phyloP scores from a whole-genome alignment of 2,329 filamentous ascomycete genomes.

The Trichoderma sp. region DNA sequence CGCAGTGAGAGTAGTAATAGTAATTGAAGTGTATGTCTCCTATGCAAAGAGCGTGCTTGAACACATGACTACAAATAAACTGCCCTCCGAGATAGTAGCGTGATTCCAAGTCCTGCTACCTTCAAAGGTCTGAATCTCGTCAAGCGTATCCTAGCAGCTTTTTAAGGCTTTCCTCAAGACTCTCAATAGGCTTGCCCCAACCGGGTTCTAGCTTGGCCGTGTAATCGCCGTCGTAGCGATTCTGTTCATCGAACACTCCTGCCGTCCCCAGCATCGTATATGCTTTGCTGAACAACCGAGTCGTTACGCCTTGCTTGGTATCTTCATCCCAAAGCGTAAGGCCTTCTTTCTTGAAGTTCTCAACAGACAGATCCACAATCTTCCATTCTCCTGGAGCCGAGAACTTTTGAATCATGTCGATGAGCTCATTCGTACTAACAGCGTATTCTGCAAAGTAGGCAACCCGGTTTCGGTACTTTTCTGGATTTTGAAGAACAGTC shows the following conservation, averaged over 20 bases:
- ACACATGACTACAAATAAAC: not conserved
- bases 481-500: conserved; percentile 1
- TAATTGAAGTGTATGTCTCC: too few species aligned
- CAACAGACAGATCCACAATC: not conserved
- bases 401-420: not conserved
- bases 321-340: conserved; percentile 20
- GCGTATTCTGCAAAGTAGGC: conserved; percentile 23
- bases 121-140: not conserved
- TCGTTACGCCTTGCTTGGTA: conserved; percentile 13
- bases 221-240: conserved; percentile 30
- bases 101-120: not conserved
- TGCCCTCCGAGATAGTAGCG: not conserved
- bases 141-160: conserved; percentile 9
- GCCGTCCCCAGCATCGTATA: conserved; percentile 29
- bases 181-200: conserved; percentile 11
- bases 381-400: conserved; percentile 6
- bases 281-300: conserved; percentile 26
- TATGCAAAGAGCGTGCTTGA: not conserved
- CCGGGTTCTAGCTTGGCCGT: conserved; percentile 24
- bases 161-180: not conserved
- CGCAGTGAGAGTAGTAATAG: not conserved
- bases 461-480: conserved; percentile 13
- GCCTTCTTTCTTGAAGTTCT: not conserved
- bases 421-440: conserved; percentile 19
- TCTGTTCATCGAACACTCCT: conserved; percentile 29